Conservation (phyloP, 257 asterid genomes). For the Lavandula angustifolia region DNA sequence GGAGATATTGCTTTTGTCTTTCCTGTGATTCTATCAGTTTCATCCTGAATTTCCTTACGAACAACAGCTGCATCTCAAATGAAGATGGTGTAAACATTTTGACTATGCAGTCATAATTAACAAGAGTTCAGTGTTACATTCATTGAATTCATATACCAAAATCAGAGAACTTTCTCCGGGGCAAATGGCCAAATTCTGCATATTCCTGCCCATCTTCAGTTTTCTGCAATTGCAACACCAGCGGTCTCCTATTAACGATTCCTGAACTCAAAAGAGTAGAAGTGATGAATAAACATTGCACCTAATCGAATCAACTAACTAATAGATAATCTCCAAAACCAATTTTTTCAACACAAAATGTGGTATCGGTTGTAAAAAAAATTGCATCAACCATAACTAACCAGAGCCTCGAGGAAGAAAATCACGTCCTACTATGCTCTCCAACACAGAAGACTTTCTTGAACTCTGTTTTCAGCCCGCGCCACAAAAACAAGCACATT, state of each 20-base stretch:
- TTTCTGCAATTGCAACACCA: slow-evolving; percentile 88
- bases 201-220: slow-evolving; percentile 76
- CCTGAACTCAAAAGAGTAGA: slow-evolving; percentile 43
- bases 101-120: neutral
- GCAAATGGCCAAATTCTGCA: slow-evolving; percentile 91
- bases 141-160: slow-evolving; percentile 52
- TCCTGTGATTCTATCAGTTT: slow-evolving; percentile 91
- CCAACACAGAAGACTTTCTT: slow-evolving; percentile 95
- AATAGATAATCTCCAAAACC: neutral
- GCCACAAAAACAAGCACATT: slow-evolving; percentile 8
- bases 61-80: slow-evolving; percentile 57
- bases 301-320: slow-evolving; percentile 3
- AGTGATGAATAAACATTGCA: neutral
- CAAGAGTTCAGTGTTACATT: slow-evolving; percentile 9
- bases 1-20: slow-evolving; percentile 44
- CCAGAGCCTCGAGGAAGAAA: slow-evolving; percentile 99
- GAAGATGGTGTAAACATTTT: slow-evolving; percentile 8
- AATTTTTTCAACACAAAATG: neutral
- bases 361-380: neutral
- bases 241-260: slow-evolving; percentile 90
- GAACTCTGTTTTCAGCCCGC: slow-evolving; percentile 69
- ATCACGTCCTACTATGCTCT: slow-evolving; percentile 94
- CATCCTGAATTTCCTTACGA: slow-evolving; percentile 87
- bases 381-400: slow-evolving; percentile 37
- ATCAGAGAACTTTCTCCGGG: slow-evolving; percentile 64